Base-by-base conservation (phyloP, 108 stramenopile species). In the Licmophora abbreviata region DNA sequence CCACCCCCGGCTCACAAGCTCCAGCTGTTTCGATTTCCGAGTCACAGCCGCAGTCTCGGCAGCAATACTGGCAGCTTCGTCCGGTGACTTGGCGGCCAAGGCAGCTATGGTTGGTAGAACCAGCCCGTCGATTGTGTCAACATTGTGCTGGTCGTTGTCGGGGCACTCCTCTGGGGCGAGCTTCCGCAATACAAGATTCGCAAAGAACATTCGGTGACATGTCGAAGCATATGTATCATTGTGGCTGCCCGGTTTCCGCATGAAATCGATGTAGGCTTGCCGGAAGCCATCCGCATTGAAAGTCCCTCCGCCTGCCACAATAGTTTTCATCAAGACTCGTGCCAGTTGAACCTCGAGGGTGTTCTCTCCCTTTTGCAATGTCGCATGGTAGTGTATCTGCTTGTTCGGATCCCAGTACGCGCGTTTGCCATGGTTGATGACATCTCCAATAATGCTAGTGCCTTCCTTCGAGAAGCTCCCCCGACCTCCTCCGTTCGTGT, bases 181-280 rank as follows among this genome's bases (percentile, higher is more conserved):
- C 43, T 76, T 45, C 9, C 64, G 51, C 46, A 67, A 63, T 1
- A 83, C 54, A 31, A 74, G 43, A 38, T 94, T 94, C 9, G 85
- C 77, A 58, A 94, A 92, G 77, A 92, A 94, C 88, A 94, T 92
- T 14, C 93, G 79, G 58, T 94, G 93, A 51, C 85, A 88, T 0
- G 93, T 92, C 8, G 68, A 73, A 1, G 87, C 89, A 54, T 94
- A 94, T 1, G 89, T 81, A 64, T 94, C 93, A 59, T 86, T 84
- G 53, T 94, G 93, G 8, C 69, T 70, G 28, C 68, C 80, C 23
- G 83, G 69, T 14, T 77, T 89, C 27, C 65, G 82, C 93, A 94
- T 91, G 56, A 91, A 91, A n/a, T 58, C 34, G 9, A 87, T 50
- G 60, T 94, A 94, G 8, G 74, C 78, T 11, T 86, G 26, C 8